Percentiles rank a stretch among this genome's conserved stretches.
These are phyloP conservation scores for Mimosa pudica DNA, from an alignment of 306 rosid genomes.

Conservation along the genomic window DNA sequence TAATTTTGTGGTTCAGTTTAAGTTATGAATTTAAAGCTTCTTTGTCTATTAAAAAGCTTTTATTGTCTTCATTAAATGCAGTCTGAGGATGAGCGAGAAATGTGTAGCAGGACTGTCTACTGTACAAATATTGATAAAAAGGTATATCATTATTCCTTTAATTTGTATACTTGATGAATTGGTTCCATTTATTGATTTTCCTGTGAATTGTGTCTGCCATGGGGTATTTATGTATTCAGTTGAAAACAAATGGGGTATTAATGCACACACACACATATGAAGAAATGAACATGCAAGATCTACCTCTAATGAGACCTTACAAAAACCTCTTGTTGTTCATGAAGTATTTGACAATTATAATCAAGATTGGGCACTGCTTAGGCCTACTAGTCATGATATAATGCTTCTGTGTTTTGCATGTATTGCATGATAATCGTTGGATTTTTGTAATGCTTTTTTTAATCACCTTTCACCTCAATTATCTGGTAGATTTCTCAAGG, in stretches of 20 bases:
- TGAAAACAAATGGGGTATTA: too few relatives aligned
- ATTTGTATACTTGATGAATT: not conserved
- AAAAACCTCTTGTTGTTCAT: not conserved
- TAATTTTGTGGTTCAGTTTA: not conserved
- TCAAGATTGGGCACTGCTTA: not conserved
- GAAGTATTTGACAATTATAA: not conserved
- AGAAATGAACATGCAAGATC: not conserved
- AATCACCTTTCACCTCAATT: constrained; percentile 16
- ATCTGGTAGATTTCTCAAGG: constrained; percentile 78
- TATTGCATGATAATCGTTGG: constrained; percentile 6
- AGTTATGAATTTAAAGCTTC: constrained; percentile 13
- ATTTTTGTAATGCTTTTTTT: constrained; percentile 13
- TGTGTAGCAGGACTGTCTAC: constrained; percentile 25
- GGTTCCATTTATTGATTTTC: constrained; percentile 4
- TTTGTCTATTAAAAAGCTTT: not conserved
- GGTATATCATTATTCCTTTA: not conserved
- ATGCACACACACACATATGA: too few relatives aligned
- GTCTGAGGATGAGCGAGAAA: constrained; percentile 22
- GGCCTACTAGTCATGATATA: not conserved
- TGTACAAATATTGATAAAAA: constrained; percentile 22
- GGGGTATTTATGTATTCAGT: not conserved
- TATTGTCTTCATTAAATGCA: not conserved
- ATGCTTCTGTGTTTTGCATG: constrained; percentile 4
- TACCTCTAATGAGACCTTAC: not conserved
- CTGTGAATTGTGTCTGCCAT: not conserved